These are phyloP conservation scores for Ogataea haglerorum DNA, from an alignment of 805 yeast species.

Conservation along the genomic window DNA sequence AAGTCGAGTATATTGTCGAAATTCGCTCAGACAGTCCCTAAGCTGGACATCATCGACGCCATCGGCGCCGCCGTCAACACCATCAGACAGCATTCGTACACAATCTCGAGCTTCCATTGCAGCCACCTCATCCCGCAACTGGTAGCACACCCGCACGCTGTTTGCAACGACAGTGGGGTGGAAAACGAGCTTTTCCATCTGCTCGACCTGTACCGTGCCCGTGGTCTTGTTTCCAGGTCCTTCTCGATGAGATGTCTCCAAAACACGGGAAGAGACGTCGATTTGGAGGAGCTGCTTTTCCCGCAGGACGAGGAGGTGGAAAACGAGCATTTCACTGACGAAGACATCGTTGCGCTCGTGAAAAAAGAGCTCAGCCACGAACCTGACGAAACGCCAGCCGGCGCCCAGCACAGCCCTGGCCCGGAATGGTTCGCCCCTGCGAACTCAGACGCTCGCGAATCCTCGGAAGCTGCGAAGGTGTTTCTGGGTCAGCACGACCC, in stretches of 20 bases:
- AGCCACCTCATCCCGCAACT: slow-evolving; percentile 19
- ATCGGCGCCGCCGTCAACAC: slow-evolving; percentile 20
- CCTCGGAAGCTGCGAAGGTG: background rate
- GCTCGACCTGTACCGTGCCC: slow-evolving; percentile 20
- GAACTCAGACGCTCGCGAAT: background rate
- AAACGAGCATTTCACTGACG: slow-evolving; percentile 32
- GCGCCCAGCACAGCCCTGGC: background rate
- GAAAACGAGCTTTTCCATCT: slow-evolving; percentile 26
- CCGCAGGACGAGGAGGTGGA: slow-evolving; percentile 36
- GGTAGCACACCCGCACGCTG: slow-evolving; percentile 1
- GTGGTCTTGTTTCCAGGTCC: slow-evolving; percentile 12
- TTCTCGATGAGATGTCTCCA: slow-evolving; percentile 7
- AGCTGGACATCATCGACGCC: slow-evolving; percentile 24
- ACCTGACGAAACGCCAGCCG: background rate
- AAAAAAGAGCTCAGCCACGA: slow-evolving; percentile 18
- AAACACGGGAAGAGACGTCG: slow-evolving; percentile 8
- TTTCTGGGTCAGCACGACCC: slow-evolving; percentile 8
- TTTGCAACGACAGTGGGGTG: slow-evolving; percentile 12
- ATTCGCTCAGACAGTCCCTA: slow-evolving; percentile 2
- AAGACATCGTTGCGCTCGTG: slow-evolving; percentile 32
- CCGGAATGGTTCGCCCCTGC: background rate
- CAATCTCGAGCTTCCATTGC: slow-evolving; percentile 18
- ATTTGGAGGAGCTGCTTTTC: slow-evolving; percentile 33
- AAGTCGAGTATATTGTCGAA: slow-evolving; percentile 19
- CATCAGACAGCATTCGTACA: slow-evolving; percentile 13